phyloP scores from a whole-genome alignment of 2,329 filamentous ascomycete genomes.

The Cladophialophora immunda region DNA sequence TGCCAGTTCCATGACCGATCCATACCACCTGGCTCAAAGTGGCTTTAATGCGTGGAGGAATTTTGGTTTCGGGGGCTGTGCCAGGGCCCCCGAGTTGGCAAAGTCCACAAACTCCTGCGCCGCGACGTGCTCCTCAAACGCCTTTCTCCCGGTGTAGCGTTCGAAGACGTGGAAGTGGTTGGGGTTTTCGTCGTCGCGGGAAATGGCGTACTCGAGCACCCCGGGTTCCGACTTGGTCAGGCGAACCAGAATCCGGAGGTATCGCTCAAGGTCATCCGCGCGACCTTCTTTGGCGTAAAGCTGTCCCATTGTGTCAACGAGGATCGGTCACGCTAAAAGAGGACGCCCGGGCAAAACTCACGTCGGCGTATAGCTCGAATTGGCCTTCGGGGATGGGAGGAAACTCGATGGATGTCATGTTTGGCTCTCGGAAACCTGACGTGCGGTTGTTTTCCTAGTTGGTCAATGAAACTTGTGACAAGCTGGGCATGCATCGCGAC shows the following conservation, averaged over 20 bases:
- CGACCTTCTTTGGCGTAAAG: conserved; percentile 15
- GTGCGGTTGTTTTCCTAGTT: not conserved
- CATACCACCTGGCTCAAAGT: not conserved
- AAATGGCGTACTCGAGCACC: conserved; percentile 12
- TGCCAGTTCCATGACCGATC: not conserved
- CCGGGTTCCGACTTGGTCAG: conserved; percentile 10
- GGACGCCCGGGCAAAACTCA: not conserved
- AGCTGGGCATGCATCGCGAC: not conserved
- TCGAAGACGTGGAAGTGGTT: conserved; percentile 20
- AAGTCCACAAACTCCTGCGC: conserved; percentile 16
- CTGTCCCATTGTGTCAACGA: not conserved
- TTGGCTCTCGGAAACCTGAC: not conserved
- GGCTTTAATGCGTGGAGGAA: conserved; percentile 1
- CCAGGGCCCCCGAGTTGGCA: conserved; percentile 8
- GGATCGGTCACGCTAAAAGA: no score
- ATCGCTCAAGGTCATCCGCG: conserved; percentile 6
- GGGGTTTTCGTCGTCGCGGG: conserved; percentile 10
- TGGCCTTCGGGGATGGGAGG: conserved; percentile 13
- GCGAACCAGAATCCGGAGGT: conserved; percentile 4
- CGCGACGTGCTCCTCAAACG: conserved; percentile 10
- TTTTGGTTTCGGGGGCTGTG: not conserved
- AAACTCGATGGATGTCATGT: not conserved
- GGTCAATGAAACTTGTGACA: not conserved
- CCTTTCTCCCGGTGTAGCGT: conserved; percentile 7
- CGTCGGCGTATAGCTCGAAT: conserved; percentile 15